phyloP scores from a whole-genome alignment of 352 stramenopile genomes.

The Halophytophthora batemanensis region DNA sequence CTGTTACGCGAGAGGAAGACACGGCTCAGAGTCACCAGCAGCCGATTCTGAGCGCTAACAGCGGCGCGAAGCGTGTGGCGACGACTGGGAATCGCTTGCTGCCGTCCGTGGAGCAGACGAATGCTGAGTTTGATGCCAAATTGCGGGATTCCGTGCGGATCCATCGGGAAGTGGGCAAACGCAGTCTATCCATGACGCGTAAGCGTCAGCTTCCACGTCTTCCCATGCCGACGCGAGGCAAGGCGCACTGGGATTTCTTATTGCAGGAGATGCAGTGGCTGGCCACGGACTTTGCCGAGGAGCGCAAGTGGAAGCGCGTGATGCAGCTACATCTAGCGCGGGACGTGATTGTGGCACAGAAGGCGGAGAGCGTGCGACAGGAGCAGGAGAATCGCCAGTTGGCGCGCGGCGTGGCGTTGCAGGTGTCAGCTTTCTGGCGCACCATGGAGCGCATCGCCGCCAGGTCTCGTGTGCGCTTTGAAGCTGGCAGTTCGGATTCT shows the following conservation, averaged over 20 bases:
- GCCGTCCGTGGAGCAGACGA: constrained; percentile 19
- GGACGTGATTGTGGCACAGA: constrained; percentile 63
- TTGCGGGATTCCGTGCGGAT: constrained; percentile 49
- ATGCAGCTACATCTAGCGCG: constrained; percentile 58
- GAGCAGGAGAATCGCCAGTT: constrained; percentile 68
- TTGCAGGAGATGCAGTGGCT: constrained; percentile 97
- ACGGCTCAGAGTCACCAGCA: constrained; percentile 14
- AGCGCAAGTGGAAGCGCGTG: constrained; percentile 95
- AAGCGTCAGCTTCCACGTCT: constrained; percentile 75
- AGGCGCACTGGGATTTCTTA: constrained; percentile 92
- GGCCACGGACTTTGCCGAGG: constrained; percentile 95
- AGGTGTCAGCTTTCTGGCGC: constrained; percentile 80
- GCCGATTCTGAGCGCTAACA: constrained; percentile 9
- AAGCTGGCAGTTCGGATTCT: constrained; percentile 27
- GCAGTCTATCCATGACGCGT: constrained; percentile 36
- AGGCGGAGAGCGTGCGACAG: constrained; percentile 60
- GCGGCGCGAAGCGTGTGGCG: constrained; percentile 6
- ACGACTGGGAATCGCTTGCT: constrained; percentile 7
- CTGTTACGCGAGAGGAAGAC: constrained; percentile 32
- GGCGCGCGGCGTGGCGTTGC: constrained; percentile 58
- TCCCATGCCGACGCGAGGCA: constrained; percentile 40
- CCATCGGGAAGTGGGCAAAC: constrained; percentile 34
- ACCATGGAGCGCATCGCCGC: constrained; percentile 84
- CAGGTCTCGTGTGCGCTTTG: constrained; percentile 69
- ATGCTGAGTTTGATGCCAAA: constrained; percentile 48